Evolutionary conservation across 2,329 filamentous ascomycete species (phyloP), one percentile per base, ranked within the genome.

Genomic region (Alternaria ventricosa): DNA sequence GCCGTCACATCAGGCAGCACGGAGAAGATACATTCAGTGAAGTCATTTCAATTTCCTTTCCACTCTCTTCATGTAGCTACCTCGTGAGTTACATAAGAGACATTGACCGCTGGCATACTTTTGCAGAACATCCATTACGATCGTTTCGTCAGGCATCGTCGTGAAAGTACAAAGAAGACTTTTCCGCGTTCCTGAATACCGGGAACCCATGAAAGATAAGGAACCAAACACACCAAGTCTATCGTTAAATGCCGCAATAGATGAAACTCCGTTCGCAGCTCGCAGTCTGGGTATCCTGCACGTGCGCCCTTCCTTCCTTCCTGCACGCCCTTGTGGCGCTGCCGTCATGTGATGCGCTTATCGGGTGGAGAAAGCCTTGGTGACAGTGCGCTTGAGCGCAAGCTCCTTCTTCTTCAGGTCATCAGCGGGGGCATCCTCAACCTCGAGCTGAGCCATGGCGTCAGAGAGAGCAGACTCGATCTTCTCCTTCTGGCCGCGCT

Each of bases 371-470:
- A 97, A 97, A 78, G 92, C 94, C 92, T 98, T 99, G 85, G 96
- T 99, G 78, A 99, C 94, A 75, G 97, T 89, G 80, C 96, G 89
- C 93, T 98, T 99, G 71, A 99, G 89, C 66, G 94, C 94, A 73
- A 99, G 87, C 88, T 99, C 96, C 91, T 97, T 97, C 93, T 98
- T 98, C 93, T 97, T 98, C 76, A 99, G 87, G 81, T 99, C 96
- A 76, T 99, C 96, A 66, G 94, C 92, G 68, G 86, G 85, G 61
- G 93, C 92, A 75, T 99, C 96, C 84, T 95, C 92, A 79, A 99
- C 86, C 90, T 99, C 96, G 70, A 99, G 92, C 85, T 96, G 92
- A 71, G 89, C 92, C 96, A 99, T 98, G 76, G 96, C 96, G 78
- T 99, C 96, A 83, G 91, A 95, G 76, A 99, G 92, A 74, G 94